Percentiles rank a stretch among this genome's conserved stretches.
These are phyloP conservation scores for Incumbomyces lentus DNA, from an alignment of 2,329 filamentous ascomycete species.

Conservation along the genomic window DNA sequence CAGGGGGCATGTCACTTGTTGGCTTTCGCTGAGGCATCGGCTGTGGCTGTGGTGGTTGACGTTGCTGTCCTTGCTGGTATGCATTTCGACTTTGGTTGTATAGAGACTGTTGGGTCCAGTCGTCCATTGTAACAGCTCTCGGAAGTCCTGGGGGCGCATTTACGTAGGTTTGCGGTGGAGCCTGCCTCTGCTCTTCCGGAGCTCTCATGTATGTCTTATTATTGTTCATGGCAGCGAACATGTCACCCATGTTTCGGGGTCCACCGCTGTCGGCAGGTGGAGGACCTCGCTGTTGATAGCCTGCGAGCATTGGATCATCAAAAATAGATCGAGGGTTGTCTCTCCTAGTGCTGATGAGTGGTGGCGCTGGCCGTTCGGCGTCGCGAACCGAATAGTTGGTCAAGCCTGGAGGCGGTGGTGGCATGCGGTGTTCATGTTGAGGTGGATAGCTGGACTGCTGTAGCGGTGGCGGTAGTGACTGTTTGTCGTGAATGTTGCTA, in stretches of 20 bases:
- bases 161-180: constrained; percentile 23
- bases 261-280: constrained; percentile 29
- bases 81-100: neutral
- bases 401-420: constrained; percentile 4
- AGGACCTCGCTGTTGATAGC: constrained; percentile 26
- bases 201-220: constrained; percentile 22
- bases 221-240: constrained; percentile 24
- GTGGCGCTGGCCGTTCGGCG: constrained; percentile 7
- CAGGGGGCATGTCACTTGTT: neutral
- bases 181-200: constrained; percentile 27
- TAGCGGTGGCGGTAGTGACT: constrained; percentile 14
- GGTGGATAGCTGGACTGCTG: constrained; percentile 9
- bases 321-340: constrained; percentile 22
- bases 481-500: constrained; percentile 17
- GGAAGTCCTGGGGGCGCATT: constrained; percentile 27
- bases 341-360: constrained; percentile 10
- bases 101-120: neutral
- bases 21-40: constrained; percentile 6
- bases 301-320: constrained; percentile 35
- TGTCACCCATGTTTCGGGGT: constrained; percentile 7
- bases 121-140: constrained; percentile 22
- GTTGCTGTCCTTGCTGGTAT: constrained; percentile 1
- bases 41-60: neutral
- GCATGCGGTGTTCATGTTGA: constrained; percentile 8
- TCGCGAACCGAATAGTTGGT: constrained; percentile 9